Conservation (phyloP, 176 grass and related monocot genomes). For the Cymbopogon citratus region DNA sequence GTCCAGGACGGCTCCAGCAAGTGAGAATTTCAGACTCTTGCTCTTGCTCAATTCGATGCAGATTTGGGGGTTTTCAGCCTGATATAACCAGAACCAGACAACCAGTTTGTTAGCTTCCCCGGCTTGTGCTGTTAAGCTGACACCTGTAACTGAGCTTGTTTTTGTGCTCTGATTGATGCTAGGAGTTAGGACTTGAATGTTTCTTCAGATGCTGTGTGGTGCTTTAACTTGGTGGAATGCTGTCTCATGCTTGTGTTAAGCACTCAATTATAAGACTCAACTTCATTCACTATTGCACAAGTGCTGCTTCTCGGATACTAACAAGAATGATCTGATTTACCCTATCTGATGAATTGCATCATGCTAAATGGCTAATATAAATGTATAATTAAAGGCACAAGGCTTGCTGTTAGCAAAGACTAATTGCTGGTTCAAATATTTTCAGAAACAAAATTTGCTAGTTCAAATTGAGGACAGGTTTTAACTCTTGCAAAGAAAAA, state of each 20-base stretch:
- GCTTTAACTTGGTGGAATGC: not conserved
- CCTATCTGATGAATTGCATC: not conserved
- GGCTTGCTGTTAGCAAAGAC: not conserved
- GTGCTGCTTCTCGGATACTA: not conserved
- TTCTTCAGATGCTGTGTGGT: too few species aligned
- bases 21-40: slow-evolving; percentile 30
- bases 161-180: not conserved
- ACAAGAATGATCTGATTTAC: not conserved
- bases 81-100: not conserved
- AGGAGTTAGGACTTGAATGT: not conserved
- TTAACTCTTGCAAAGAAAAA: not conserved
- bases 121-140: too few species aligned
- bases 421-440: not conserved
- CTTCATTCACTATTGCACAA: not conserved
- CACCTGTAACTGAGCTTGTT: too few species aligned
- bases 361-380: not conserved
- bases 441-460: not conserved
- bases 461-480: not conserved
- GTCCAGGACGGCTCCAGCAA: slow-evolving; percentile 71
- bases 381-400: not conserved
- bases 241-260: too few species aligned
- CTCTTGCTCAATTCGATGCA: not conserved
- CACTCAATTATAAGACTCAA: too few species aligned
- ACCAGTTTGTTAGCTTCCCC: not conserved
- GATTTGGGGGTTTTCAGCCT: not conserved